Conservation (phyloP, 148 eudicot genomes). For the Cornus florida region DNA sequence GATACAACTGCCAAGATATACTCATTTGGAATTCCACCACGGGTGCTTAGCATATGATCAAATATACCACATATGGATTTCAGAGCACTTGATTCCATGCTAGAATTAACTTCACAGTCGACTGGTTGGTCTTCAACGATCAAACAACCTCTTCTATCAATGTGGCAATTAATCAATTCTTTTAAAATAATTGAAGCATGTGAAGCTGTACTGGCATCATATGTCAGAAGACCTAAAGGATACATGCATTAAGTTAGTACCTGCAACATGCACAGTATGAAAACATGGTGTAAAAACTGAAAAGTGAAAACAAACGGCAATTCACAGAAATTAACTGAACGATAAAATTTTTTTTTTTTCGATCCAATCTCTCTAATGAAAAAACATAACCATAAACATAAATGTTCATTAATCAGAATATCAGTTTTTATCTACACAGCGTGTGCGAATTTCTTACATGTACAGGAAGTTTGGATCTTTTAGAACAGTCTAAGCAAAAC, state of each 20-base stretch:
- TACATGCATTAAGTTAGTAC: neutral
- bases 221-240: constrained; percentile 59
- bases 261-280: neutral
- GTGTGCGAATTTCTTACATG: neutral
- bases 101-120: constrained; percentile 27
- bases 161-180: constrained; percentile 48
- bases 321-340: neutral
- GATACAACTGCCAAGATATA: constrained; percentile 59
- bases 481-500: neutral
- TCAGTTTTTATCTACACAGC: neutral
- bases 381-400: neutral
- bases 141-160: constrained; percentile 25
- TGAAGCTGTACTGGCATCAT: constrained; percentile 50
- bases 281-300: neutral
- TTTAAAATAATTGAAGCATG: constrained; percentile 55
- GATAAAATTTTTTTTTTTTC: neutral
- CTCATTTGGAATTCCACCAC: constrained; percentile 50
- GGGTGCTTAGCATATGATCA: constrained; percentile 40
- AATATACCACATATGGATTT: constrained; percentile 53
- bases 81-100: constrained; percentile 41
- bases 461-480: neutral
- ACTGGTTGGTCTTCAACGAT: constrained; percentile 22
- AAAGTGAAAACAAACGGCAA: neutral
- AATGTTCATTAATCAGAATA: neutral
- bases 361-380: neutral